Evolutionary conservation across 2,329 filamentous ascomycete species (phyloP).

Genomic region (Pseudohalonectria lignicola): DNA sequence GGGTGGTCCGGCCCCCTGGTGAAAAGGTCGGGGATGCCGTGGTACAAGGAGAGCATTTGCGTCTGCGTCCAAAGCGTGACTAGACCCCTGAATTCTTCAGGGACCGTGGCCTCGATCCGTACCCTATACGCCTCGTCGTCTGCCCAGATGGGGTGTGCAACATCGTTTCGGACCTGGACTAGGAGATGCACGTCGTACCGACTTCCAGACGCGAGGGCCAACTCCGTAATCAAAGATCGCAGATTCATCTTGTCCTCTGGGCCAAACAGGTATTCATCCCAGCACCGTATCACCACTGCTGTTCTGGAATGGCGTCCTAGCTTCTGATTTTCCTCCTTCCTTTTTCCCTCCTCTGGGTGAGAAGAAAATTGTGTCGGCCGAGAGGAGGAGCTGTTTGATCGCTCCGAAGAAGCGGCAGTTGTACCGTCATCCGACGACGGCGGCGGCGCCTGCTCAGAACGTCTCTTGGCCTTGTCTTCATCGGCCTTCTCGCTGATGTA

Average conservation of each 20-base stretch:
- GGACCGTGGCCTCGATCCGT: slow-evolving; percentile 57
- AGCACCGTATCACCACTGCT: slow-evolving; percentile 72
- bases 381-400: neutral
- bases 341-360: no score
- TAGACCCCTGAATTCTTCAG: slow-evolving; percentile 79
- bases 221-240: slow-evolving; percentile 73
- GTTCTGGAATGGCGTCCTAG: slow-evolving; percentile 40
- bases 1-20: slow-evolving; percentile 55
- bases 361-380: no score
- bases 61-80: slow-evolving; percentile 89
- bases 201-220: slow-evolving; percentile 69
- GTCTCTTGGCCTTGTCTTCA: slow-evolving; percentile 9
- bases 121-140: slow-evolving; percentile 57
- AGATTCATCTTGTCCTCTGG: slow-evolving; percentile 74
- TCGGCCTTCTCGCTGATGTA: slow-evolving; percentile 28
- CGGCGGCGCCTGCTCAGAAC: slow-evolving; percentile 1
- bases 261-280: slow-evolving; percentile 69
- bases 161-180: slow-evolving; percentile 72
- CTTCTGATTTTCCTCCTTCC: slow-evolving; percentile 9
- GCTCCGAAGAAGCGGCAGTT: neutral
- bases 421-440: neutral
- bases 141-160: slow-evolving; percentile 66
- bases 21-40: slow-evolving; percentile 72
- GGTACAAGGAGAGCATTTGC: slow-evolving; percentile 85
- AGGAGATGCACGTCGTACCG: slow-evolving; percentile 82